Evolutionary conservation across 1,139 yeast species (phyloP), one percentile per base, ranked within the genome.

Genomic region (Candida albicans): DNA sequence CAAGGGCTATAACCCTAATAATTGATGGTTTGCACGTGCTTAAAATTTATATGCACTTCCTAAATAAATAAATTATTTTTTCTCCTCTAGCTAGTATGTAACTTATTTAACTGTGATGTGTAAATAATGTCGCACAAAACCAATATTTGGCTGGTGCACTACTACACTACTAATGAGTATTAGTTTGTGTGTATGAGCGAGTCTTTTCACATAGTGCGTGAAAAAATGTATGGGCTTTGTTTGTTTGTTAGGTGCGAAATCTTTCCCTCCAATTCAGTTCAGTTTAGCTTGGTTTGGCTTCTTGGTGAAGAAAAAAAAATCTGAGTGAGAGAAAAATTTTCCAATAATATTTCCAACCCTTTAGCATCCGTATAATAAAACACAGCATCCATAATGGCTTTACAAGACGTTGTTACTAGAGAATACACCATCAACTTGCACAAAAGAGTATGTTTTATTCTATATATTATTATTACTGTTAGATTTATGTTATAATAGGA

Each of bases 391-490:
- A 81, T 79, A 79, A 87, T 89, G 82, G 97, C 97, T 78, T 82
- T 89, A 76, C 89, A 89, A 82, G 98, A 93, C 93, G 97, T 90
- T 78, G 97, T 95, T 79, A 88, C 99, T 75, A 96, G 99, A 80
- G 99, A 95, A 82, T 95, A 95, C 90, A 95, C 99, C 84, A 91
- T 95, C 79, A 93, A 95, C 91, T 81, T 93, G 79, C 96, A 90
- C 96, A 93, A 90, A 81, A 90, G 98, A 82, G 96, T 88, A 84
- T 76, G 95, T 86, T 52, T 26, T 2, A 4, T 11, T 15, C 11
- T 8, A 15, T n/a, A n/a, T 18, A 18, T 18, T 18, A 18, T 18
- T 18, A 18, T 18, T 18, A 18, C 5, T 18, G 5, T 18, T 18
- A 18, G 22, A 18, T 18, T 18, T 3, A 18, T 18, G 22, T 18